Conservation (phyloP, 306 rosid species). For the Trifolium pratense region DNA sequence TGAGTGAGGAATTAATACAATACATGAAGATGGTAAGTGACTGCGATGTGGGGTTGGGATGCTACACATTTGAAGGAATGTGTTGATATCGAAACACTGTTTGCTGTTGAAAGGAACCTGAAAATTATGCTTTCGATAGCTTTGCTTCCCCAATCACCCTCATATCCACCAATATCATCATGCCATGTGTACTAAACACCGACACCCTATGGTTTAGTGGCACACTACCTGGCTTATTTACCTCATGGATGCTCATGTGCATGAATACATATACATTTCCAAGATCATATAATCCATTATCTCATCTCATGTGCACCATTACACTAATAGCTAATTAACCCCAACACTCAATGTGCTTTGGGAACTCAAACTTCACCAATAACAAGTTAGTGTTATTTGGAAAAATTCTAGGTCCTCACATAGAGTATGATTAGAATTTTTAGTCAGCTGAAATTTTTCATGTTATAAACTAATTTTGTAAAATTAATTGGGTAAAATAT, state of each 20-base stretch:
- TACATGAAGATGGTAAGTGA: neutral
- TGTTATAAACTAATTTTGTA: too few relatives aligned
- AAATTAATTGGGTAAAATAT: too few relatives aligned
- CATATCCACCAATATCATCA: conserved; percentile 50
- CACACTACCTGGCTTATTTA: conserved; percentile 20
- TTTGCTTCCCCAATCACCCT: conserved; percentile 68
- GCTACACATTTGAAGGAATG: conserved; percentile 37
- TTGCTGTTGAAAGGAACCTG: conserved; percentile 60
- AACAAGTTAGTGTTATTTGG: neutral
- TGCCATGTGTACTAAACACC: conserved; percentile 66
- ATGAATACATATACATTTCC: conserved; percentile 51
- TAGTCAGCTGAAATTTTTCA: too few relatives aligned
- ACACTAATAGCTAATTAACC: conserved; percentile 15
- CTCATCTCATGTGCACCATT: conserved; percentile 48
- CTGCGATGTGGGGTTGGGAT: conserved; percentile 22
- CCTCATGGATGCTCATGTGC: conserved; percentile 52
- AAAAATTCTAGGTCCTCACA: too few relatives aligned
- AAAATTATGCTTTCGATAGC: conserved; percentile 56
- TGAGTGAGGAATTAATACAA: too few relatives aligned
- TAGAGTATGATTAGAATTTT: too few relatives aligned
- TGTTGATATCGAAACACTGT: conserved; percentile 43
- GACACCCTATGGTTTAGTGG: conserved; percentile 61
- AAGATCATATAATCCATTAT: conserved; percentile 32
- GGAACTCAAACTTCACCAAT: conserved; percentile 27
- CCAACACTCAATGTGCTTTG: conserved; percentile 51